Base-by-base conservation (phyloP, 345 rosid species). In the Combretum micranthum region DNA sequence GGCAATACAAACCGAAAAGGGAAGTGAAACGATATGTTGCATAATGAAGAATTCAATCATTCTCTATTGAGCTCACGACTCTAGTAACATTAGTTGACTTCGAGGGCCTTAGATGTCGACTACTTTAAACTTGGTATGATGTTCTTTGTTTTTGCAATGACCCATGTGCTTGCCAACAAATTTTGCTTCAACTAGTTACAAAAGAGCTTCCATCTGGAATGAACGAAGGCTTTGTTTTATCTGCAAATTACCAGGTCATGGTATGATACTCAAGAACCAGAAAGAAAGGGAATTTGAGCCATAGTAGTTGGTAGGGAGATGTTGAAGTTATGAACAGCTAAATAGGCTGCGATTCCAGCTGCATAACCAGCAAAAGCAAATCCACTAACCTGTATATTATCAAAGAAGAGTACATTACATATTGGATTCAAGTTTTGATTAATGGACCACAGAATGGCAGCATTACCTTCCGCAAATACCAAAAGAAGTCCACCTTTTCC, bases 401-500 rank as follows among this genome's bases (percentile, higher is more conserved):
- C 22, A 20, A 52, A 48, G 42, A 13, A 42, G 44, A 43, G 42
- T 58, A 37, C 4, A 8, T 42, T 17, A 32, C 19, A 20, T 52
- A 45, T 55, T 32, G 15, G 22, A 12, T 21, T 20, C 42, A 44
- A 44, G 3, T 12, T 32, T 21, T 15, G 15, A 42, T 48, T 9
- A 51, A 43, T 1, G 51, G 22, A 32, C n/a, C 21, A 44, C 5
- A 15, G 20, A 55, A 57, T 51, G 21, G 51, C 59, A 11, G 53
- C 53, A 57, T 21, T 56, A 86, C 98, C 96, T 92, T 92, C 26
- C 83, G 80, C 26, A 92, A 61, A 65, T 92, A 92, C 98, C 96
- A 92, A 59, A 92, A 88, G 89, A 92, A 92, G 71, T 92, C 93
- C 16, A 88, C 82, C 75, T 88, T 86, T 67, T 92, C 98, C 96